Percentiles rank a stretch among this genome's conserved stretches.
These are phyloP conservation scores for Colletotrichum noveboracense DNA, from an alignment of 2,329 filamentous ascomycete species.

Conservation along the genomic window DNA sequence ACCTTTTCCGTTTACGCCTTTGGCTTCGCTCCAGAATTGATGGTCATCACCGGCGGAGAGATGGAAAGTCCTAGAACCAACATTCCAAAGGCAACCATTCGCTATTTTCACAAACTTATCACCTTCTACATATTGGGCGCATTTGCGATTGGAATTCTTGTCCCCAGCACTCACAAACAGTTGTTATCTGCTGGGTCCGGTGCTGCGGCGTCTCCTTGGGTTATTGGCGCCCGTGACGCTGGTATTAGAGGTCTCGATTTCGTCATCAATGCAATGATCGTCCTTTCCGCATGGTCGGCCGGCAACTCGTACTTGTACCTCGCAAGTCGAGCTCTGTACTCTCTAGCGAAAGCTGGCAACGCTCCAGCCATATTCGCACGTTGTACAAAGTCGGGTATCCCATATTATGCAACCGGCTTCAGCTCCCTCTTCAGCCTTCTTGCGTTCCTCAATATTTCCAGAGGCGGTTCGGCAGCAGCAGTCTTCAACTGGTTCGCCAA, in stretches of 20 bases:
- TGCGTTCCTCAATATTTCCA: conserved; percentile 63
- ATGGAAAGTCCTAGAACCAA: conserved; percentile 50
- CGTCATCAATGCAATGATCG: conserved; percentile 59
- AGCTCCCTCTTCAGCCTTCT: conserved; percentile 65
- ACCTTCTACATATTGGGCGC: conserved; percentile 52
- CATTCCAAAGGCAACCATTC: conserved; percentile 26
- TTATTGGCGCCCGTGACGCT: conserved; percentile 53
- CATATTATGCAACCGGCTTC: conserved; percentile 45
- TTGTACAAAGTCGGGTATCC: conserved; percentile 39
- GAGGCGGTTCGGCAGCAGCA: conserved; percentile 47
- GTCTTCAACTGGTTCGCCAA: conserved; percentile 69
- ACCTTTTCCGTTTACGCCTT: conserved; percentile 25
- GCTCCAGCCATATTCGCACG: conserved; percentile 42
- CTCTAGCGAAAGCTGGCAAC: conserved; percentile 55
- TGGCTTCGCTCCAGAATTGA: conserved; percentile 21
- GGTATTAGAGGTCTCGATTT: conserved; percentile 57
- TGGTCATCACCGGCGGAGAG: conserved; percentile 27
- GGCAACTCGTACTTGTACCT: conserved; percentile 60
- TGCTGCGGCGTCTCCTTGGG: conserved; percentile 49
- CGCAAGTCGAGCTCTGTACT: conserved; percentile 59
- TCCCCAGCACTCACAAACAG: conserved; percentile 54
- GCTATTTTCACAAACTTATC: conserved; percentile 28
- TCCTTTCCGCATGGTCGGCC: conserved; percentile 55
- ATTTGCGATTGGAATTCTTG: conserved; percentile 57
- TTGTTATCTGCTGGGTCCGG: conserved; percentile 35